Evolutionary conservation across 768 basidiomycete genomes (phyloP), one percentile per base, ranked within the genome.

Genomic region (Trametes elegans): DNA sequence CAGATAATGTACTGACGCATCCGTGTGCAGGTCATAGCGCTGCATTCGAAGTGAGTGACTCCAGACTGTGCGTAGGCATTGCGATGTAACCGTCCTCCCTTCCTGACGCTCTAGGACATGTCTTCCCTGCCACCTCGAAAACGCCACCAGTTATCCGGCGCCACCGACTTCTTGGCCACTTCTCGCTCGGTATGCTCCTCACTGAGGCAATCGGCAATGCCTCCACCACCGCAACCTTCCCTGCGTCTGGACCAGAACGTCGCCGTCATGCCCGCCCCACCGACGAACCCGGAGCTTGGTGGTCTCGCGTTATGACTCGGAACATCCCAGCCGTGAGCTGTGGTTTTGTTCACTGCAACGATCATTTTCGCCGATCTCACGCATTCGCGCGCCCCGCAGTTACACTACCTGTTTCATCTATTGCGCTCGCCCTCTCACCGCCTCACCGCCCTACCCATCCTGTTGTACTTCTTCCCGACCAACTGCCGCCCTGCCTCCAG

Each of bases 71-170:
- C 55, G 51, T 57, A 61, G 16, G 45, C 26, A 47, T 52, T 48
- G 42, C 39, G 53, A 32, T 53, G 40, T 55, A 40, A 46, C 49
- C n/a, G n/a, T n/a, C n/a, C 31, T 40, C 24, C 36, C 10, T 32
- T 43, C 47, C 23, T 59, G 43, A 48, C 45, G 48, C 62, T 59
- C 52, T 54, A 67, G 62, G 66, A 67, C 45, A 49, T 62, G 50
- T 55, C 62, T 56, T 42, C 60, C 32, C 51, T 66, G 32, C 66
- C 63, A 18, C 63, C 63, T 10, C 58, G 61, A 21, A 67, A 67
- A 60, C 66, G 64, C 49, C 63, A 62, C 26, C 64, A 65, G 55
- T 47, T 64, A 44, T 58, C 62, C 45, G 49, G 54, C 40, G 48
- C 55, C n/a, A n/a, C n/a, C 42, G 57, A 52, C 39, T 55, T 53